These are phyloP conservation scores for Syncephalastrum contaminatum DNA, from an alignment of 371 early-diverging fungal genomes.

Conservation along the genomic window DNA sequence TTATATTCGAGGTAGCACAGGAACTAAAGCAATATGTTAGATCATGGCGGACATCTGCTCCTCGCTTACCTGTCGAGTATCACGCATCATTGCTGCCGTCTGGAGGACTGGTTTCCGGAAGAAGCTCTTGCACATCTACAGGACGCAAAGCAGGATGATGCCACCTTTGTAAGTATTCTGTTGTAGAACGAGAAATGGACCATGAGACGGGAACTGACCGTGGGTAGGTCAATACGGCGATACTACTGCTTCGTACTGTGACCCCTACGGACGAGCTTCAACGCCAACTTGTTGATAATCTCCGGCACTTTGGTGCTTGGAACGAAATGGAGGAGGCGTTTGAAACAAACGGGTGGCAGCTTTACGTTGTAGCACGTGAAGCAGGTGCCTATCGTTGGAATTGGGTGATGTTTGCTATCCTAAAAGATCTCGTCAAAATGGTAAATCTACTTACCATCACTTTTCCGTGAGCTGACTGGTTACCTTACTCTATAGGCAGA, in stretches of 20 bases:
- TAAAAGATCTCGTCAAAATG: slow-evolving; percentile 20
- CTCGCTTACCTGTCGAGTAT: slow-evolving; percentile 27
- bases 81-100: slow-evolving; percentile 14
- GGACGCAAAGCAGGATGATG: not conserved
- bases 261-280: slow-evolving; percentile 4
- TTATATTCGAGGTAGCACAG: not conserved
- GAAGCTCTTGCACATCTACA: slow-evolving; percentile 15
- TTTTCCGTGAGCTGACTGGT: not conserved
- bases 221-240: slow-evolving; percentile 29
- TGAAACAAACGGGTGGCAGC: slow-evolving; percentile 27
- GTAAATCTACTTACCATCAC: slow-evolving; percentile 8
- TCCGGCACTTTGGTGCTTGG: slow-evolving; percentile 27
- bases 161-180: slow-evolving; percentile 12
- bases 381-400: slow-evolving; percentile 38
- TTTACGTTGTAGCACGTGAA: slow-evolving; percentile 35
- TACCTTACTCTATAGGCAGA: slow-evolving; percentile 17
- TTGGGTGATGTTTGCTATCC: slow-evolving; percentile 27
- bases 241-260: slow-evolving; percentile 26
- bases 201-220: not conserved
- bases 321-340: slow-evolving; percentile 9
- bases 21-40: slow-evolving; percentile 6
- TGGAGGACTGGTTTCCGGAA: slow-evolving; percentile 24
- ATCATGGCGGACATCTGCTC: slow-evolving; percentile 16
- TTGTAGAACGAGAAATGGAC: not conserved
- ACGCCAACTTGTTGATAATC: slow-evolving; percentile 1